phyloP scores from a whole-genome alignment of 805 yeast species.

The Candida khao-thaluensis region DNA sequence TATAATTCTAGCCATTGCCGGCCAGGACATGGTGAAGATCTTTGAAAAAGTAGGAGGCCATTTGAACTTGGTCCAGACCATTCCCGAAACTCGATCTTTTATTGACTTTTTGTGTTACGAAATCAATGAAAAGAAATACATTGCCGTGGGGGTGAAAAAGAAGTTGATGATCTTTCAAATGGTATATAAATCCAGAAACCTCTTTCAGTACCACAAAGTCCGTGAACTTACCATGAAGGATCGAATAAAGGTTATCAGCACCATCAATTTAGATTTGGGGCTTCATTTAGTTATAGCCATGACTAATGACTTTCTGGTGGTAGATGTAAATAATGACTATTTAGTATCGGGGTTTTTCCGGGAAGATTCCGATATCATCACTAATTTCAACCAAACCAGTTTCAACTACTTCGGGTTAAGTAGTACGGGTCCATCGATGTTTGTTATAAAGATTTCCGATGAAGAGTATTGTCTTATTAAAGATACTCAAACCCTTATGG shows the following conservation, averaged over 20 bases:
- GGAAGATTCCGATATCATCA: neutral
- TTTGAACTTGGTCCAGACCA: conserved; percentile 29
- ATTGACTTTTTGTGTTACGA: conserved; percentile 20
- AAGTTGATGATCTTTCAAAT: conserved; percentile 27
- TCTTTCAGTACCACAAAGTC: conserved; percentile 25
- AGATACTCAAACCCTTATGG: conserved; percentile 28
- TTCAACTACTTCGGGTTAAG: conserved; percentile 42
- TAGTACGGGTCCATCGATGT: conserved; percentile 25
- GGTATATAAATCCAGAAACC: conserved; percentile 29
- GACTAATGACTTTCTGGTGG: conserved; percentile 24
- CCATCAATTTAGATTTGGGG: conserved; percentile 12
- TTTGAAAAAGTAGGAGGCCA: conserved; percentile 33
- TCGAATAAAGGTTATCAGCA: conserved; percentile 23
- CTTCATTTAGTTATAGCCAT: conserved; percentile 23
- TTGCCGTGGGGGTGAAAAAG: conserved; percentile 31
- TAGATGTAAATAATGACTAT: conserved; percentile 21
- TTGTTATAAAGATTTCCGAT: conserved; percentile 18
- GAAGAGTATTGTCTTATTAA: conserved; percentile 27
- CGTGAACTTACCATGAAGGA: conserved; percentile 32
- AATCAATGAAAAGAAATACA: conserved; percentile 19
- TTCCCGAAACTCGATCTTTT: conserved; percentile 25
- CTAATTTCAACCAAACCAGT: conserved; percentile 21
- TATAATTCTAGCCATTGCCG: conserved; percentile 26
- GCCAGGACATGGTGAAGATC: conserved; percentile 23
- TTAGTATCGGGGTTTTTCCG: neutral